Percentiles rank a stretch among this genome's conserved stretches.
Evolutionary conservation across 306 rosid genomes (phyloP).

Genomic region (Glycine soja): DNA sequence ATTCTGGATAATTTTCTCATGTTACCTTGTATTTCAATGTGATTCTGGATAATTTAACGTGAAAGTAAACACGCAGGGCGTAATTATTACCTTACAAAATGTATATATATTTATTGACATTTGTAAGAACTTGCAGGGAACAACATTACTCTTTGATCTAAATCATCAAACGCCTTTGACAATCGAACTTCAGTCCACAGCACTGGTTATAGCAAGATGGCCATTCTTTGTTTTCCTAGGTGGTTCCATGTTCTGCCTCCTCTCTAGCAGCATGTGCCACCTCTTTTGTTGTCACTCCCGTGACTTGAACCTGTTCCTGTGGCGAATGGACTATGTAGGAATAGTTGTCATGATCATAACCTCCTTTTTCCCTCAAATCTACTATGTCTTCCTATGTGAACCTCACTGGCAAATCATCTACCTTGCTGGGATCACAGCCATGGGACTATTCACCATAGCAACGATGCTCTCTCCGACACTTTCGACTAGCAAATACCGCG

Average conservation of each 20-base stretch:
- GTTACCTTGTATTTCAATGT: no score
- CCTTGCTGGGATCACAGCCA: conserved; percentile 79
- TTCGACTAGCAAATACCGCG: conserved; percentile 63
- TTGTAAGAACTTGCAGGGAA: conserved; percentile 58
- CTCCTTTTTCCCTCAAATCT: conserved; percentile 93
- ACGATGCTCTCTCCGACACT: conserved; percentile 76
- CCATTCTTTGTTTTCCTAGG: conserved; percentile 89
- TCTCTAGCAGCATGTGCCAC: conserved; percentile 94
- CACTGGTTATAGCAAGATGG: conserved; percentile 62
- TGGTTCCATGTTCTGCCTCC: conserved; percentile 93
- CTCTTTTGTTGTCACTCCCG: conserved; percentile 91
- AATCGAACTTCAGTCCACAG: conserved; percentile 42
- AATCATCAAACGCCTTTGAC: conserved; percentile 56
- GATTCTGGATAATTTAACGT: no score
- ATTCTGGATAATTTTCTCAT: no score
- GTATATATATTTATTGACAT: no score
- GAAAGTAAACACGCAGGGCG: no score
- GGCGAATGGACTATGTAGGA: conserved; percentile 82
- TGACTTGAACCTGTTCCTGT: conserved; percentile 59
- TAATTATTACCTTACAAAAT: no score
- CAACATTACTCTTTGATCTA: conserved; percentile 60
- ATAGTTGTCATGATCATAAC: conserved; percentile 91
- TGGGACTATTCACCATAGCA: conserved; percentile 78
- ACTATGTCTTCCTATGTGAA: conserved; percentile 87
- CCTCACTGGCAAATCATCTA: conserved; percentile 85